Percentiles rank a stretch among this genome's conserved stretches.
These are phyloP conservation scores for Xylariaceae sp. DNA, from an alignment of 2,329 filamentous ascomycete genomes.

Conservation along the genomic window DNA sequence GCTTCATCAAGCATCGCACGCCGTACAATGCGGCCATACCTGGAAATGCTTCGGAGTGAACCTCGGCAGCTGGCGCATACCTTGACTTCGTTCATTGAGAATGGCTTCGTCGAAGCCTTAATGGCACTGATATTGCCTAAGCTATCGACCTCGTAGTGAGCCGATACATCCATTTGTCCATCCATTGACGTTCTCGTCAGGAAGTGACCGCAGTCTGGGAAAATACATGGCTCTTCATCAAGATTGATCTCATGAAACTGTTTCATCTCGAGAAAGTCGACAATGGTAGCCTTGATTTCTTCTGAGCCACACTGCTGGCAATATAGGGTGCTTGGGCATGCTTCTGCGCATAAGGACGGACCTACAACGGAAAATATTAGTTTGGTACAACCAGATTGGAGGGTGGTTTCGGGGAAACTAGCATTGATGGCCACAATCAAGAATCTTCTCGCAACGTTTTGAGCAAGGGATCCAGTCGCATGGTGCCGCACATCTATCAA, in stretches of 20 bases:
- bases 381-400: background rate
- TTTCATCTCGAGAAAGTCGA: slow-evolving; percentile 57
- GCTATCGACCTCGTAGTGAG: slow-evolving; percentile 40
- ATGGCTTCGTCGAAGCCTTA: slow-evolving; percentile 45
- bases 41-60: slow-evolving; percentile 59
- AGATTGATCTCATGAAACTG: slow-evolving; percentile 64
- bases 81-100: slow-evolving; percentile 56
- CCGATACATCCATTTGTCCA: slow-evolving; percentile 59
- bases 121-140: too few species aligned
- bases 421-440: slow-evolving; percentile 68
- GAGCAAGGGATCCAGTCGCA: slow-evolving; percentile 72
- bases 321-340: slow-evolving; percentile 56
- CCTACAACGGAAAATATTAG: slow-evolving; percentile 1
- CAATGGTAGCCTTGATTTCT: slow-evolving; percentile 51
- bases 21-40: slow-evolving; percentile 68
- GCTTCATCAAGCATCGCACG: slow-evolving; percentile 66
- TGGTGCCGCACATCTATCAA: slow-evolving; percentile 69
- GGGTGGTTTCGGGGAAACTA: slow-evolving; percentile 13
- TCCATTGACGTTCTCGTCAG: slow-evolving; percentile 66
- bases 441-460: slow-evolving; percentile 57
- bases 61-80: slow-evolving; percentile 66
- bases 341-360: slow-evolving; percentile 65
- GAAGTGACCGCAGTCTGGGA: slow-evolving; percentile 69
- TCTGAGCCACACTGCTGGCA: slow-evolving; percentile 62
- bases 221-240: slow-evolving; percentile 64